Base-by-base conservation (phyloP, 179 eudicot genomes). In the Beta lomatogona region DNA sequence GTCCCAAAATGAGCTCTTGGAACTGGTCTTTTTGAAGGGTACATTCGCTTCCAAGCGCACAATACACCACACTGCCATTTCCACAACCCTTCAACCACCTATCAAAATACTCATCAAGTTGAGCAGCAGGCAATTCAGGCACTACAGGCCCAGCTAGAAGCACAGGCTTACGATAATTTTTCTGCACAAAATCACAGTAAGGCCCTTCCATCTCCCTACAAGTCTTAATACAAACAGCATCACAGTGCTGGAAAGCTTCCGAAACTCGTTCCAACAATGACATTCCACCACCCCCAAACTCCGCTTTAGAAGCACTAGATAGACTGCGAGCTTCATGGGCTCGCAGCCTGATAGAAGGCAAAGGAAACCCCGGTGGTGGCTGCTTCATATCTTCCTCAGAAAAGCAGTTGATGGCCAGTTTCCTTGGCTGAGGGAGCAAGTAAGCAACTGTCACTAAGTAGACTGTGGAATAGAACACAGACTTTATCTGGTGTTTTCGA, bases 121-220 rank as follows among this genome's bases (percentile, higher is more conserved):
- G 22, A 16, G 15, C 46, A 46, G 41, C 59, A 22, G 72, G 72
- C 36, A 46, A 13, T 50, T 78, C 53, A 54, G 81, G 81, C 64
- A 78, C 64, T 12, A 78, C 81, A 0, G 81, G 81, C 6, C 81
- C 81, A 45, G 75, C 74, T 0, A 69, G 75, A 36, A 78, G 12
- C 19, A 78, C 74, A 0, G 81, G 81, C 65, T 78, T 78, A 10
- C 53, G n/a, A 11, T 36, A 68, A 54, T 78, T 22, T 54, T 78
- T 67, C 65, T 67, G 41, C 2, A 78, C 54, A 57, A 36, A 84
- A 7, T 80, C 86, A 71, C 54, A 70, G 28, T 67, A 77, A 28
- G 70, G 28, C 59, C 86, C 83, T 76, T 80, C 86, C 74, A 84
- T 80, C 67, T 84, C 81, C 54, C 75, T 77, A 50, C 83, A 84